Evolutionary conservation across 164 flowering plant genomes (phyloP).

Genomic region (Macadamia tetraphylla): DNA sequence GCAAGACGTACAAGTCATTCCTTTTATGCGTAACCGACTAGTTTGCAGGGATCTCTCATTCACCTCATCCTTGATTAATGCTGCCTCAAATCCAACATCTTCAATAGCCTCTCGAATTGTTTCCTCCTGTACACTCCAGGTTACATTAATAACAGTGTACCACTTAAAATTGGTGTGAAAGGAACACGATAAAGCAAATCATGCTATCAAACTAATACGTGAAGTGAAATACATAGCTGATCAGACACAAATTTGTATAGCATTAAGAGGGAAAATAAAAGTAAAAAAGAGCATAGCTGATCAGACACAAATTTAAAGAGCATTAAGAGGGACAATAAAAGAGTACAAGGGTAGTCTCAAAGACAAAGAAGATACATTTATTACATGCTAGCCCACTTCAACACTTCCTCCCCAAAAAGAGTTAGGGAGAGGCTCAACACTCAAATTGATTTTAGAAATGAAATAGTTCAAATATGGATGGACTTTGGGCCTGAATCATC

Average conservation of each 20-base stretch:
- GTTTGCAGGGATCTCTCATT: constrained; percentile 32
- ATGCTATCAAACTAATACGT: background rate
- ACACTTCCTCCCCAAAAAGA: too few species aligned
- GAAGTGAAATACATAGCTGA: background rate
- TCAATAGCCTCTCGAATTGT: constrained; percentile 66
- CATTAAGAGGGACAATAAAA: background rate
- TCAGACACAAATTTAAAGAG: too few species aligned
- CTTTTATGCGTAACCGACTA: constrained; percentile 57
- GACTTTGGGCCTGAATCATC: too few species aligned
- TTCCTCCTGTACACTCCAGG: constrained; percentile 47
- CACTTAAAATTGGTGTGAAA: background rate
- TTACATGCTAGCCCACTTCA: too few species aligned
- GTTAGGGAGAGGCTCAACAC: too few species aligned
- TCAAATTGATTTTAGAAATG: too few species aligned
- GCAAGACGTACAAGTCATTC: constrained; percentile 90
- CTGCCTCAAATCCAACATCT: constrained; percentile 72
- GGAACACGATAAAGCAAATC: background rate
- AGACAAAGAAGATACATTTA: background rate
- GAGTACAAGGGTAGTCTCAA: background rate
- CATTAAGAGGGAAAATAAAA: too few species aligned
- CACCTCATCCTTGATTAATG: constrained; percentile 37
- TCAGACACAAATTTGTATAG: background rate
- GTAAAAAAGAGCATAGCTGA: too few species aligned
- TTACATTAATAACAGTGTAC: background rate
- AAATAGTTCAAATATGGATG: too few species aligned